phyloP scores from a whole-genome alignment of 805 yeast species.

The Suhomyces sp. region DNA sequence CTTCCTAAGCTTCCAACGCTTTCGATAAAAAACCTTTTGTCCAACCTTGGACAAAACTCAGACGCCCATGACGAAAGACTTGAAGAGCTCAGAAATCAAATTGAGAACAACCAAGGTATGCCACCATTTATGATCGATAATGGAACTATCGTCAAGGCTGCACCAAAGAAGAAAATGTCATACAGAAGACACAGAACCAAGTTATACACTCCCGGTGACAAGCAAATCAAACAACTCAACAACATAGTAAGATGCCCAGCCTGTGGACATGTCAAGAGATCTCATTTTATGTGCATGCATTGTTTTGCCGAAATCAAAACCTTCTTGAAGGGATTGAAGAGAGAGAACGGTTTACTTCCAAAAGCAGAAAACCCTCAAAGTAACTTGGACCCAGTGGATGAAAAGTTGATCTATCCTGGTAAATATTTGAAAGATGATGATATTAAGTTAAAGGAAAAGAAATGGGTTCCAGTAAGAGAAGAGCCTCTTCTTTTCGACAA shows the following conservation, averaged over 20 bases:
- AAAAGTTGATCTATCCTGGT: conserved; percentile 70
- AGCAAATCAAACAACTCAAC: conserved; percentile 71
- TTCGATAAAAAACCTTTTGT: conserved; percentile 1
- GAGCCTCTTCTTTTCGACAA: conserved; percentile 36
- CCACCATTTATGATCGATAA: conserved; percentile 51
- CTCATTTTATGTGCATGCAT: conserved; percentile 89
- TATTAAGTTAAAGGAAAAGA: conserved; percentile 32
- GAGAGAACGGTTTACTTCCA: conserved; percentile 22
- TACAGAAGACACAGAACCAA: conserved; percentile 82
- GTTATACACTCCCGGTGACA: conserved; percentile 77
- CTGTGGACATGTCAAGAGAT: conserved; percentile 88
- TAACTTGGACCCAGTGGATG: conserved; percentile 58
- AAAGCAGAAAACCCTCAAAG: conserved; percentile 33
- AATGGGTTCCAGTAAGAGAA: conserved; percentile 44
- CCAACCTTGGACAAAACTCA: not conserved
- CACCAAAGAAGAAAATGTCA: conserved; percentile 90
- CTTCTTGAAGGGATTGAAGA: conserved; percentile 59
- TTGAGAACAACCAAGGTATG: conserved; percentile 31
- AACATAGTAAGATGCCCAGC: conserved; percentile 90
- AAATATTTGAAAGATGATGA: conserved; percentile 44
- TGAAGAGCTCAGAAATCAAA: conserved; percentile 37
- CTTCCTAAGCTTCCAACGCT: conserved; percentile 11
- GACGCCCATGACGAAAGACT: conserved; percentile 22
- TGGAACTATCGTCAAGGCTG: conserved; percentile 76
- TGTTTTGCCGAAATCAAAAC: conserved; percentile 81